Conservation (phyloP, 2,329 filamentous ascomycete genomes). For the Sordariomycetes sp. region DNA sequence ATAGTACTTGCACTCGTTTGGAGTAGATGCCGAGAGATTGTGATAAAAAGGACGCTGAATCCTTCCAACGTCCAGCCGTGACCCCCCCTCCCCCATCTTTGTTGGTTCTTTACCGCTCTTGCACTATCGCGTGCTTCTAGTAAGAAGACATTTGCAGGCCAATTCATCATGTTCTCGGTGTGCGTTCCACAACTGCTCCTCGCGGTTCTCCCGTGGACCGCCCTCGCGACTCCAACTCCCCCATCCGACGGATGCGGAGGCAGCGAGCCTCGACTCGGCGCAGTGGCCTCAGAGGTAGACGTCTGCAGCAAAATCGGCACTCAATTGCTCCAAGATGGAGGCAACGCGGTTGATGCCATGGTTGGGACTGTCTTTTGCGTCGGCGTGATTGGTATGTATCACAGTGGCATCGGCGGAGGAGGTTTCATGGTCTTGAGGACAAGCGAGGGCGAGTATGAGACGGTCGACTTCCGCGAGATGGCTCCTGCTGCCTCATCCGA, state of each 20-base stretch:
- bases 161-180: background rate
- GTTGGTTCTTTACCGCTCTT: no score
- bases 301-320: slow-evolving; percentile 53
- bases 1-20: no score
- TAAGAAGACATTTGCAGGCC: no score
- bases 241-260: background rate
- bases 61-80: no score
- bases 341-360: slow-evolving; percentile 59
- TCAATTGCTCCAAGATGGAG: slow-evolving; percentile 45
- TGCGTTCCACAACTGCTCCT: background rate
- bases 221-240: background rate
- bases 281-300: slow-evolving; percentile 50
- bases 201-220: background rate
- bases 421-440: slow-evolving; percentile 69
- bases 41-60: no score
- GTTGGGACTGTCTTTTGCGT: slow-evolving; percentile 57
- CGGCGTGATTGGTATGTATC: slow-evolving; percentile 56
- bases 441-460: slow-evolving; percentile 61
- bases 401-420: slow-evolving; percentile 65
- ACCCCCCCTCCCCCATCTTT: no score
- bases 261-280: slow-evolving; percentile 28
- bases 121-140: no score
- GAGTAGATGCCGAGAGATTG: no score
- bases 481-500: slow-evolving; percentile 71
- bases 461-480: slow-evolving; percentile 77